phyloP scores from a whole-genome alignment of 192 early-diverging fungal genomes.

The Geranomyces variabilis region DNA sequence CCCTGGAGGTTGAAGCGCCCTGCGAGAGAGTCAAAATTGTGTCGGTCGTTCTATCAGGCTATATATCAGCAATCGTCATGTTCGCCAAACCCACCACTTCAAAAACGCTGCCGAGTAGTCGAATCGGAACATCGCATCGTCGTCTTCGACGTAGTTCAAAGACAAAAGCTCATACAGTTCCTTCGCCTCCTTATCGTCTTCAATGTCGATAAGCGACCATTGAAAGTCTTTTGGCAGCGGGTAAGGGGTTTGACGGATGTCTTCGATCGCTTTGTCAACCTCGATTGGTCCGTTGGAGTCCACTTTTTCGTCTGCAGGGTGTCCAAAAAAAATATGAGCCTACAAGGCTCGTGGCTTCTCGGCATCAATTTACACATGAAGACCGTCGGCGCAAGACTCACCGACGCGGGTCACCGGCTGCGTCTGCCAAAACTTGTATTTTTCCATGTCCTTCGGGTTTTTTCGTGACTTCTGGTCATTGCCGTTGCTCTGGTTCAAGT shows the following conservation, averaged over 20 bases:
- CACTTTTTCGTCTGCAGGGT: conserved; percentile 75
- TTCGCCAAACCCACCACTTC: conserved; percentile 79
- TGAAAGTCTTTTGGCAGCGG: conserved; percentile 87
- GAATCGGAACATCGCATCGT: conserved; percentile 94
- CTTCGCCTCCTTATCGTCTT: conserved; percentile 71
- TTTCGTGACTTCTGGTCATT: conserved; percentile 34
- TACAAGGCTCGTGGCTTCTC: too few species aligned
- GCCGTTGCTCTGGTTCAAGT: not conserved
- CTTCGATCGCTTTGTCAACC: conserved; percentile 66
- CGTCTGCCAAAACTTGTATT: conserved; percentile 96
- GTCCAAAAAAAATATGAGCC: not conserved
- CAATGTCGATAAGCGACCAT: conserved; percentile 84
- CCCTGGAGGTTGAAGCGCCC: conserved; percentile 92
- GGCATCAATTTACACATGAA: not conserved
- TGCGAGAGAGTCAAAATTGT: conserved; percentile 19
- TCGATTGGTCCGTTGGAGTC: conserved; percentile 82
- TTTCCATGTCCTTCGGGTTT: conserved; percentile 39
- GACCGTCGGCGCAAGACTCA: conserved; percentile 34
- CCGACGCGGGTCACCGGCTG: conserved; percentile 89
- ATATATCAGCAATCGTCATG: too few species aligned
- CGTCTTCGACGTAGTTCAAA: conserved; percentile 96
- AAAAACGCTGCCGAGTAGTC: conserved; percentile 93
- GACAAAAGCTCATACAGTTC: conserved; percentile 90
- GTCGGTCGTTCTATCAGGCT: too few species aligned
- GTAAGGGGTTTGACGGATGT: conserved; percentile 82